Conservation (phyloP, 2,329 filamentous ascomycete species). For the Erysiphe pulchra region DNA sequence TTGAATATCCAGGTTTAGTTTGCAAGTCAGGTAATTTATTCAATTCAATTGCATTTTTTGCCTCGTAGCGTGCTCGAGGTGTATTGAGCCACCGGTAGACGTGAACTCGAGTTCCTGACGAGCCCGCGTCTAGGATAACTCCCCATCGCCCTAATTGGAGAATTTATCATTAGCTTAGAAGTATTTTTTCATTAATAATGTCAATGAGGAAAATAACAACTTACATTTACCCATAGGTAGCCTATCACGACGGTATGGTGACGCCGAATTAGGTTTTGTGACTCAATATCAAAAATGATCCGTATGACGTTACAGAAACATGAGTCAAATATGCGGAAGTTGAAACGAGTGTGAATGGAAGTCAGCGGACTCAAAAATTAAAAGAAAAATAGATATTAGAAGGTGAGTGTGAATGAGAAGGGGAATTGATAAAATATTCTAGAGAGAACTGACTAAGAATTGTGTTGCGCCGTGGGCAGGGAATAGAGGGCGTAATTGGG, state of each 20-base stretch:
- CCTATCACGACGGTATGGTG: not conserved
- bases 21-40: conserved; percentile 52
- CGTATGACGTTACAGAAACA: too few relatives aligned
- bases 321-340: too few relatives aligned
- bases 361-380: too few relatives aligned
- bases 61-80: conserved; percentile 35
- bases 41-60: conserved; percentile 26
- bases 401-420: too few relatives aligned
- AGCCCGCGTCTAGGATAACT: conserved; percentile 90
- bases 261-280: not conserved
- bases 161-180: conserved; percentile 1
- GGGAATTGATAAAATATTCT: too few relatives aligned
- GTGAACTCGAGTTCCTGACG: conserved; percentile 84
- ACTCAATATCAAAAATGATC: too few relatives aligned
- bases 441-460: too few relatives aligned
- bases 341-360: too few relatives aligned
- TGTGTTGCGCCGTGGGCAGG: too few relatives aligned
- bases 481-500: too few relatives aligned
- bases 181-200: not conserved
- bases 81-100: conserved; percentile 84
- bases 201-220: conserved; percentile 1
- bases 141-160: conserved; percentile 35
- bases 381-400: too few relatives aligned
- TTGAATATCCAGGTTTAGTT: conserved; percentile 67
- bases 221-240: conserved; percentile 13